phyloP scores from a whole-genome alignment of 2,329 filamentous ascomycete species.

The Macroventuria anomochaeta region DNA sequence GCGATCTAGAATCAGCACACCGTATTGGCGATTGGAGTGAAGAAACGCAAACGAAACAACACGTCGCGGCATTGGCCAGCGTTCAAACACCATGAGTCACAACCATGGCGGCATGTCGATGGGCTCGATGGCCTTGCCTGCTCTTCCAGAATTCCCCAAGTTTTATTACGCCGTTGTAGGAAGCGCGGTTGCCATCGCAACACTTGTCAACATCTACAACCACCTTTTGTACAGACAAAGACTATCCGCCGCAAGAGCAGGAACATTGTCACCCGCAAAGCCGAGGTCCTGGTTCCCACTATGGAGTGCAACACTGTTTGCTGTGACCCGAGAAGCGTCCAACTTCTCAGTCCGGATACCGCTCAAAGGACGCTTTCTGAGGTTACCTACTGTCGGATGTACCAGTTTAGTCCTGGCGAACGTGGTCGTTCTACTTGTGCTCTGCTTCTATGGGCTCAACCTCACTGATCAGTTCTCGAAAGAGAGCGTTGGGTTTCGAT shows the following conservation, averaged over 20 bases:
- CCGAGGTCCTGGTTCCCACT: slow-evolving; percentile 59
- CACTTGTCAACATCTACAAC: slow-evolving; percentile 56
- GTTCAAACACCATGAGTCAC: slow-evolving; percentile 33
- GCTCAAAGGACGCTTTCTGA: slow-evolving; percentile 46
- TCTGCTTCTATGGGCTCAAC: slow-evolving; percentile 64
- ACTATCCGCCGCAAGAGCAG: slow-evolving; percentile 52
- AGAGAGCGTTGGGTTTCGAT: slow-evolving; percentile 64
- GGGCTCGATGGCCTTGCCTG: slow-evolving; percentile 53
- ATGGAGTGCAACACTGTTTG: slow-evolving; percentile 60
- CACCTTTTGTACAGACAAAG: slow-evolving; percentile 59
- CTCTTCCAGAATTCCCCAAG: slow-evolving; percentile 56
- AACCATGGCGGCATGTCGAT: slow-evolving; percentile 20
- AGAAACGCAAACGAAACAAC: slow-evolving; percentile 17
- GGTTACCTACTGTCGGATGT: slow-evolving; percentile 49
- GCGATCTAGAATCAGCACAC: slow-evolving; percentile 8
- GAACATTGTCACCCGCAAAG: slow-evolving; percentile 56
- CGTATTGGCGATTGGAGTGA: slow-evolving; percentile 5
- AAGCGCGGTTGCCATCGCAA: slow-evolving; percentile 52
- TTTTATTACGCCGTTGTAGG: slow-evolving; percentile 62
- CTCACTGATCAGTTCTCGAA: slow-evolving; percentile 57
- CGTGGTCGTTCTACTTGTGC: slow-evolving; percentile 58
- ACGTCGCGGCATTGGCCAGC: slow-evolving; percentile 4
- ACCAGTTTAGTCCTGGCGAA: slow-evolving; percentile 54
- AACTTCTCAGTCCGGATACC: slow-evolving; percentile 54
- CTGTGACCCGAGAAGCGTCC: slow-evolving; percentile 60